These are phyloP conservation scores for Cladophialophora exuberans DNA, from an alignment of 2,329 filamentous ascomycete species.

Conservation along the genomic window DNA sequence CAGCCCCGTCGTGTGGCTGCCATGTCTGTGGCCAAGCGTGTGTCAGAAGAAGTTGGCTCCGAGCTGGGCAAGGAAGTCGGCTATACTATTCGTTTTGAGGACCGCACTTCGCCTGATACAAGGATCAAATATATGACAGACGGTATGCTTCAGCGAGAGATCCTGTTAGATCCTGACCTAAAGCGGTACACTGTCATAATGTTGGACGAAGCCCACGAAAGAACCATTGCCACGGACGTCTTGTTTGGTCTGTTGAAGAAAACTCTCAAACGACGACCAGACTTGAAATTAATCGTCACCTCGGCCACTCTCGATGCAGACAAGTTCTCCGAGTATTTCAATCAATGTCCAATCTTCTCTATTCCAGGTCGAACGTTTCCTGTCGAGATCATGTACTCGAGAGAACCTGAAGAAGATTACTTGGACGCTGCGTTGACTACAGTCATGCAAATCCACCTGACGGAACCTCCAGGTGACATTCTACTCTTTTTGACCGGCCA, in stretches of 20 bases:
- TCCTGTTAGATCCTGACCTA: constrained; percentile 87
- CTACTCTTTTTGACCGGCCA: constrained; percentile 96
- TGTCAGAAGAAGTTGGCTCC: constrained; percentile 93
- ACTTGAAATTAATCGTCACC: constrained; percentile 94
- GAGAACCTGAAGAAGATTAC: constrained; percentile 94
- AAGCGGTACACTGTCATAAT: constrained; percentile 94
- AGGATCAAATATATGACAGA: constrained; percentile 99
- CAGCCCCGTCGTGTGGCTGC: constrained; percentile 95
- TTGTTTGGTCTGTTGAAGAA: constrained; percentile 94
- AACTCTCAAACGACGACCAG: constrained; percentile 79
- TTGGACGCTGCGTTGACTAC: constrained; percentile 92
- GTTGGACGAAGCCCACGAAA: constrained; percentile 96
- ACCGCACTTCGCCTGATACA: constrained; percentile 83
- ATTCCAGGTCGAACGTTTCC: constrained; percentile 95
- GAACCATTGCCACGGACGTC: constrained; percentile 94
- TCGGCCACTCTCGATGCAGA: constrained; percentile 96
- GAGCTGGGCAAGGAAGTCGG: constrained; percentile 89
- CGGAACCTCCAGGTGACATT: constrained; percentile 89
- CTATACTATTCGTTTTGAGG: constrained; percentile 97
- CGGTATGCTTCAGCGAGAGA: constrained; percentile 95
- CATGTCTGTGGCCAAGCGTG: constrained; percentile 98
- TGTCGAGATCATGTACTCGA: constrained; percentile 92
- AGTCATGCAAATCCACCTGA: constrained; percentile 97
- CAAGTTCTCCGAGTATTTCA: constrained; percentile 96
- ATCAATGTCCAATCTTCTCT: constrained; percentile 92